Evolutionary conservation across 768 basidiomycete genomes (phyloP), one percentile per base, ranked within the genome.

Genomic region (Boletus rufocinnamomeus): DNA sequence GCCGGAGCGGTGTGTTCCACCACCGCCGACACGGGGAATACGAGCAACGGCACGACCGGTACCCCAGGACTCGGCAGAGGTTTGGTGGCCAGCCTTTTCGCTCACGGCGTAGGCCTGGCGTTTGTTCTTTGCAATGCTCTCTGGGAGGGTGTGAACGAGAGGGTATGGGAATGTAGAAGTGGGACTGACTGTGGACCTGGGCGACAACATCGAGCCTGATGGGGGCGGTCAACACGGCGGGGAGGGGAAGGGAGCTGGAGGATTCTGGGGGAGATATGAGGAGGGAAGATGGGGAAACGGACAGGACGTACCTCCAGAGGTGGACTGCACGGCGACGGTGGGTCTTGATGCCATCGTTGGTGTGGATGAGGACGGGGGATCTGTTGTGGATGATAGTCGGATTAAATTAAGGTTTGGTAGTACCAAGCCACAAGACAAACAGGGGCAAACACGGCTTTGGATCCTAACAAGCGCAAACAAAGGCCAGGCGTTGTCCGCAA

Each of bases 21-120:
- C 91, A 74, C 97, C 97, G 73, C 93, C 93, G 63, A 99, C 96
- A 91, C 97, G 96, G 77, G 97, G 97, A 74, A 99, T 98, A 95
- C 97, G 97, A 28, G 96, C 96, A 64, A 99, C 97, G 66, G 97
- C 97, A 79, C 97, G 95, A 88, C 97, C 97, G 66, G 97, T 99
- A 79, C 97, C 97, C 97, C 97, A 99, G 37, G 96, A 98, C 78
- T 98, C 96, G 63, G 97, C 96, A 61, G 88, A 91, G 67, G 97
- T 98, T 79, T 99, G 96, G 83, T 98, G 94, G 68, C 97, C 97
- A 59, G 97, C 97, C 80, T 98, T 97, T 79, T 91, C 89, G 77
- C 87, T 91, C 73, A 98, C 97, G 68, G 95, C 81, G 79, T 98
- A 98, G 28, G 96, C 87, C 82, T 98, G 96, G 71, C 95, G 87